phyloP scores from a whole-genome alignment of 176 grass and related monocot genomes.

The Cocos nucifera region DNA sequence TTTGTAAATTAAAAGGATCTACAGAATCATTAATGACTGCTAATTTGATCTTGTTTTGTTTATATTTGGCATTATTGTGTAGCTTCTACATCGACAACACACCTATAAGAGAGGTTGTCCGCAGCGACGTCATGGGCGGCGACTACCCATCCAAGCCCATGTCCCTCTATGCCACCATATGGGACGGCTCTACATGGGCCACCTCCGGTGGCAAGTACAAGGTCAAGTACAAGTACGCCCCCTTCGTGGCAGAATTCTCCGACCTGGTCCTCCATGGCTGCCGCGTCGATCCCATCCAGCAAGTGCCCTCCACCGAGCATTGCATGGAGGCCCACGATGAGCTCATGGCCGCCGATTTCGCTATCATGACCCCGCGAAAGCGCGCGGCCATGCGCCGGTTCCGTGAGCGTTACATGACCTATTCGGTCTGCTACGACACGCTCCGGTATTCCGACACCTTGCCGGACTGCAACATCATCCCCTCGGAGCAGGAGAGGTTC shows the following conservation, averaged over 20 bases:
- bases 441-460: slow-evolving; percentile 52
- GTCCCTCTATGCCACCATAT: slow-evolving; percentile 90
- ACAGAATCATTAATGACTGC: no score
- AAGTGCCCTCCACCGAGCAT: slow-evolving; percentile 18
- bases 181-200: slow-evolving; percentile 86
- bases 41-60: no score
- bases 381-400: slow-evolving; percentile 60
- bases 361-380: slow-evolving; percentile 52
- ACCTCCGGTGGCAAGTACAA: slow-evolving; percentile 61
- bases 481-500: slow-evolving; percentile 25
- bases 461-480: slow-evolving; percentile 63
- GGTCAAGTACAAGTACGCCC: slow-evolving; percentile 67
- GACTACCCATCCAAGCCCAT: slow-evolving; percentile 87
- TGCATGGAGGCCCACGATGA: slow-evolving; percentile 43
- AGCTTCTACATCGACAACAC: slow-evolving; percentile 69
- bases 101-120: slow-evolving; percentile 61
- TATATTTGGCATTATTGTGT: background rate
- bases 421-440: slow-evolving; percentile 67
- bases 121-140: slow-evolving; percentile 39
- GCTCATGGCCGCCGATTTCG: slow-evolving; percentile 48
- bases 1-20: no score
- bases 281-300: slow-evolving; percentile 7
- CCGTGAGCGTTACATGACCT: slow-evolving; percentile 49
- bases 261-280: slow-evolving; percentile 48
- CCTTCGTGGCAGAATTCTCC: slow-evolving; percentile 56